A percentile compares a stretch with the other conserved stretches of the same genome.
phyloP scores from a whole-genome alignment of 169 alveolate genomes.

The Babesia divergens region DNA sequence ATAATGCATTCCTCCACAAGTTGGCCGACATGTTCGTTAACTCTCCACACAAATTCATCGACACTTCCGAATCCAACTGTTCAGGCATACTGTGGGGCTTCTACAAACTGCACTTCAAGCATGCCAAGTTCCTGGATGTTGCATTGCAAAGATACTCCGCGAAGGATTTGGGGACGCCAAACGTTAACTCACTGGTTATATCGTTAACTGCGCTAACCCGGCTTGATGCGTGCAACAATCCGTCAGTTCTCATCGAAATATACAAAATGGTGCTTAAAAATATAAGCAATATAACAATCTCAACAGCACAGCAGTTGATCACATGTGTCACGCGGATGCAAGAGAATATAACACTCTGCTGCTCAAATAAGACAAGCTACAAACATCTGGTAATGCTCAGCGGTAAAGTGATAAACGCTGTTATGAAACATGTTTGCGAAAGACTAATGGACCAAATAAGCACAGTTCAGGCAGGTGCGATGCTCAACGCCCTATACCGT shows the following conservation, averaged over 20 bases:
- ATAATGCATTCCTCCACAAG: constrained; percentile 7
- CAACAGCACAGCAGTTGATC: constrained; percentile 41
- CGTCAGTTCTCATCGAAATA: constrained; percentile 29
- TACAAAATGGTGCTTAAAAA: constrained; percentile 23
- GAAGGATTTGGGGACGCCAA: constrained; percentile 28
- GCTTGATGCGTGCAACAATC: constrained; percentile 30
- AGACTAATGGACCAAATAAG: constrained; percentile 23
- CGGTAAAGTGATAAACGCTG: constrained; percentile 1
- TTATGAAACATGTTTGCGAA: constrained; percentile 48
- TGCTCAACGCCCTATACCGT: constrained; percentile 41
- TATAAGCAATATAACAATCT: constrained; percentile 30
- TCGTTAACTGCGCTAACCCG: constrained; percentile 46
- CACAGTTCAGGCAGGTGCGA: constrained; percentile 39
- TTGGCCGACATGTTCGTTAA: constrained; percentile 24
- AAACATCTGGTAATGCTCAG: background rate
- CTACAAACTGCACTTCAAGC: constrained; percentile 50
- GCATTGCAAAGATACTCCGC: constrained; percentile 37
- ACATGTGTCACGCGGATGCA: constrained; percentile 40
- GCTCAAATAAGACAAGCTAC: background rate
- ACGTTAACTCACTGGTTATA: constrained; percentile 45
- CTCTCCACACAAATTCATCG: constrained; percentile 2
- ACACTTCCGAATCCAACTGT: constrained; percentile 30
- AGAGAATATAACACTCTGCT: constrained; percentile 22
- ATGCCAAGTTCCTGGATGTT: constrained; percentile 21
- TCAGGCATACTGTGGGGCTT: constrained; percentile 50